These are phyloP conservation scores for Cutaneotrichosporon curvatum DNA, from an alignment of 1,284 basidiomycete species.

Conservation along the genomic window DNA sequence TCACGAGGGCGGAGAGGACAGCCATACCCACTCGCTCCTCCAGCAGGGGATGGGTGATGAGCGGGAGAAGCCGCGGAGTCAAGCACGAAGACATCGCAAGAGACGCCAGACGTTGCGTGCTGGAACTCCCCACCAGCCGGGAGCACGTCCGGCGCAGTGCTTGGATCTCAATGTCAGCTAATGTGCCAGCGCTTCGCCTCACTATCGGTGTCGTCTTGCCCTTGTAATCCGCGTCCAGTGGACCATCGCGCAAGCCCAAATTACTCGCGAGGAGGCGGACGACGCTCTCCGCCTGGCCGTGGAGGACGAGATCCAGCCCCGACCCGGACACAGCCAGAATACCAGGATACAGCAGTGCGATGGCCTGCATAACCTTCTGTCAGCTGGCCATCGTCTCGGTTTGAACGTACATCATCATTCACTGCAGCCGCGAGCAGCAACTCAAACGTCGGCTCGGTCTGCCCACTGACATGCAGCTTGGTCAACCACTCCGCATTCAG, in stretches of 20 bases:
- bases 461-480: constrained; percentile 36
- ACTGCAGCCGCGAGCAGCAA: constrained; percentile 15
- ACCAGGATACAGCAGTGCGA: constrained; percentile 26
- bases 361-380: constrained; percentile 18
- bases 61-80: background rate
- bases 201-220: constrained; percentile 15
- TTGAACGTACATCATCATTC: constrained; percentile 18
- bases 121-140: background rate
- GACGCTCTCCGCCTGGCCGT: constrained; percentile 9
- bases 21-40: background rate
- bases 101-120: background rate
- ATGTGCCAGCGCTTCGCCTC: constrained; percentile 16
- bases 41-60: background rate
- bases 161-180: constrained; percentile 6
- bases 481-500: constrained; percentile 29
- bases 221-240: constrained; percentile 13
- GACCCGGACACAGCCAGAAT: constrained; percentile 13
- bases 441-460: constrained; percentile 33
- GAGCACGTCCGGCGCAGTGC: background rate
- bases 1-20: constrained; percentile 6
- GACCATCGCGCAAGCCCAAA: constrained; percentile 5
- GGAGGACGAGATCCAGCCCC: constrained; percentile 19
- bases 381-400: background rate
- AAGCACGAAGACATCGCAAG: background rate
- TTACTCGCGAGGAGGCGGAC: constrained; percentile 4